Base-by-base conservation (phyloP, 148 eudicot species). In the Nyssa sinensis region DNA sequence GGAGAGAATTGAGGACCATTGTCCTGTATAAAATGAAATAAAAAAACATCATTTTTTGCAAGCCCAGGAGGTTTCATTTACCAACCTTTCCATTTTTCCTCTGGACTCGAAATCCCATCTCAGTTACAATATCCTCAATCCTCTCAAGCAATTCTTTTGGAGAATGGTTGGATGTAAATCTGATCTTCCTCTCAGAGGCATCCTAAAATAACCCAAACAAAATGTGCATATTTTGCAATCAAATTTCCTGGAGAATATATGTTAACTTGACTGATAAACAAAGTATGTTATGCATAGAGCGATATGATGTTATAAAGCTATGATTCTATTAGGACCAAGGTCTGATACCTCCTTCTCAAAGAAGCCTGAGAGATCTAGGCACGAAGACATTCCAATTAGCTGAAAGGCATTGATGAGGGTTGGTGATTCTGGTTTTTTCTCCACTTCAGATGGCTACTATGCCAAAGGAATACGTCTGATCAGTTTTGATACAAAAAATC, bases 311-410 rank as follows among this genome's bases (percentile, higher is more conserved):
- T 67, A 28, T 24, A 44, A 25, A 66, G 49, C 21, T 35, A 3
- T 11, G 2, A 23, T 2, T 21, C 16, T 41, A 3, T 10, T 1
- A n/a, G n/a, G 35, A 25, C 25, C 53, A 66, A 19, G 19, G 12
- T 55, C 39, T 21, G n/a, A 11, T 74, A 94, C 98, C 88, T 92
- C 98, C 84, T 87, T 85, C 81, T 94, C 98, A 66, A 94, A 95
- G 86, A 95, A 95, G 29, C 97, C 97, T 5, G 98, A 95, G 80
- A 95, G 92, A 82, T 95, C 98, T 13, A 95, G 88, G 70, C 74
- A 88, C 29, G 98, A 90, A 60, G 96, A 92, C 98, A 95, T 95
- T 75, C 97, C 93, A 67, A 95, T 95, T 4, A 95, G 86, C 88
- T 95, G 90, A 84, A 95, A 95, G 16, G 98, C 98, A 63, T 94